Percentiles rank a stretch among this genome's conserved stretches.
phyloP scores from a whole-genome alignment of 2,329 filamentous ascomycete species.

The Paramyrothecium roridum region DNA sequence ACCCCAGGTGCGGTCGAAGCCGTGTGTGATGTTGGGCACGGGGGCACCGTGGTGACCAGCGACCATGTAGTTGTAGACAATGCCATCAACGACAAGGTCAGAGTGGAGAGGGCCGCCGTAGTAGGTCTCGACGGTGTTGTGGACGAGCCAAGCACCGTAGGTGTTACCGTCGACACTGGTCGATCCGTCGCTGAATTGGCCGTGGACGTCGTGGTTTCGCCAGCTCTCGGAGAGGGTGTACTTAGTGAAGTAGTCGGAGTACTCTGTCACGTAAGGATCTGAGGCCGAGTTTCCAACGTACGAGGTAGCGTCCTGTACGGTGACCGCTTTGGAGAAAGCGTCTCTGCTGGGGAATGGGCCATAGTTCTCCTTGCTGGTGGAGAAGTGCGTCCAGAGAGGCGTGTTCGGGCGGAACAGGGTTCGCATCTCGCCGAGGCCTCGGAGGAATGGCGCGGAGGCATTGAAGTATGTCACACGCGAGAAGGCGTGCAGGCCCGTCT shows the following conservation, averaged over 20 bases:
- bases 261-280: conserved; percentile 50
- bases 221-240: conserved; percentile 58
- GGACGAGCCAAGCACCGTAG: conserved; percentile 58
- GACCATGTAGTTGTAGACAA: conserved; percentile 60
- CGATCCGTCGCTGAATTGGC: conserved; percentile 33
- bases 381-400: conserved; percentile 56
- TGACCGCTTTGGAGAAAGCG: conserved; percentile 27
- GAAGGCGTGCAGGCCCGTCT: conserved; percentile 59
- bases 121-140: conserved; percentile 60
- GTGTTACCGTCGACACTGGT: conserved; percentile 44
- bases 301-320: conserved; percentile 62
- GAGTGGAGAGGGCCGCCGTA: conserved; percentile 59
- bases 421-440: conserved; percentile 57
- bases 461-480: conserved; percentile 56
- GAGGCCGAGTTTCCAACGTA: conserved; percentile 50
- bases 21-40: conserved; percentile 59
- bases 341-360: conserved; percentile 41
- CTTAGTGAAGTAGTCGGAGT: conserved; percentile 61
- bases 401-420: conserved; percentile 58
- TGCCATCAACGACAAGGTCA: conserved; percentile 59
- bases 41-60: conserved; percentile 60
- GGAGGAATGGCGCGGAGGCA: conserved; percentile 46
- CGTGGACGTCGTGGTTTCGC: conserved; percentile 56
- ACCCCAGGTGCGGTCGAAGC: conserved; percentile 62
- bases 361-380: conserved; percentile 50